A percentile compares a stretch with the other conserved stretches of the same genome.
Conservation (phyloP, 2,329 filamentous ascomycete species). For the Clonostachys sp. region DNA sequence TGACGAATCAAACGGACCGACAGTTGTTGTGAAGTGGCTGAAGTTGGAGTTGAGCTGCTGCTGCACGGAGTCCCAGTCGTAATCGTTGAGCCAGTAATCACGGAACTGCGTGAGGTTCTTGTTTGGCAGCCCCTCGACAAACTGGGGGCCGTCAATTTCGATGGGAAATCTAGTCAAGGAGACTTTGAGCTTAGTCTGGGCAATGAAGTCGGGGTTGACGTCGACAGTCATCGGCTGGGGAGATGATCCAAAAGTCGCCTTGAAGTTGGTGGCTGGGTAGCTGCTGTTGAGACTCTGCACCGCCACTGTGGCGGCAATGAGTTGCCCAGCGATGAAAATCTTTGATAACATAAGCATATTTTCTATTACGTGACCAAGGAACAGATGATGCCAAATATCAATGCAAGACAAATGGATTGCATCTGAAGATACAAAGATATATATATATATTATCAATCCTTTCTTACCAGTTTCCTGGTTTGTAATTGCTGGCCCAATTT, state of each 20-base stretch:
- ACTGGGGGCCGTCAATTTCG: neutral
- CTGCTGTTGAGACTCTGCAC: too few relatives aligned
- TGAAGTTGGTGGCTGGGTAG: neutral
- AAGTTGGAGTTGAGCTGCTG: neutral
- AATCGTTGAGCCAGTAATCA: neutral
- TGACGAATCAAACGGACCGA: neutral
- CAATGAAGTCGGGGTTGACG: conserved; percentile 1
- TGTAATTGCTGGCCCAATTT: too few relatives aligned
- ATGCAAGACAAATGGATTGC: too few relatives aligned
- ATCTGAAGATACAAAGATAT: too few relatives aligned
- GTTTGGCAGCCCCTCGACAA: neutral
- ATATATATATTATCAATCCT: too few relatives aligned
- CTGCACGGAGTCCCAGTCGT: conserved; percentile 1
- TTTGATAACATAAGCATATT: too few relatives aligned
- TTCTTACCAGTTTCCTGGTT: too few relatives aligned
- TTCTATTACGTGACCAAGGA: too few relatives aligned
- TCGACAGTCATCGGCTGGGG: neutral
- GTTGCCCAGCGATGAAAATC: too few relatives aligned
- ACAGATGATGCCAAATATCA: too few relatives aligned
- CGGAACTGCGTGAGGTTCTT: neutral
- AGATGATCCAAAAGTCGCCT: neutral
- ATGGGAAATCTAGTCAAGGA: neutral
- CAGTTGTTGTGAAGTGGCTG: neutral
- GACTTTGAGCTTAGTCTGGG: neutral
- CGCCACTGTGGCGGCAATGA: too few relatives aligned